Base-by-base conservation (phyloP, 2,329 filamentous ascomycete species). In the Amauroascus niger region DNA sequence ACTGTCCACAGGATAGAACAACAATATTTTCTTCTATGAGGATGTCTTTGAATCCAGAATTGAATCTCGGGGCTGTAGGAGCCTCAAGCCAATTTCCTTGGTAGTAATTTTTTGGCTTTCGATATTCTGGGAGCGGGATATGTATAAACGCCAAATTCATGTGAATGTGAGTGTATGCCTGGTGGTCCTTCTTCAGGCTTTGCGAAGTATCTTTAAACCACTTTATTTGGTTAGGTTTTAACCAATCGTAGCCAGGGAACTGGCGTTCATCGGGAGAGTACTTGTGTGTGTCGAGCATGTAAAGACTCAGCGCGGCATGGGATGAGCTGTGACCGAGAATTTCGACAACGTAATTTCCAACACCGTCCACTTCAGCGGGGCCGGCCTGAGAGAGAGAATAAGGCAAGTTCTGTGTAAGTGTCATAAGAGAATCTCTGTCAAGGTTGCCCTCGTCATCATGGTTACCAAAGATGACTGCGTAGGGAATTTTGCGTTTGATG, bases 111-210 rank as follows among this genome's bases (percentile, higher is more conserved):
- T 79, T 74, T 1, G 71, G 66, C 48, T 83, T 78, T 37, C 79
- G 76, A 64, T 96, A 96, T 68, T 98, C 93, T 0, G 93, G 90
- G 2, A 98, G 74, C 0, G 93, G 93, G 53, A 98, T 98, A 67
- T 98, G 93, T 58, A 98, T 94, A 66, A 98, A 98, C 0, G 93
- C 88, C 68, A 97, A 81, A 65, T 98, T 87, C 79, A 98, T 87
- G 67, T 97, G 93, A 49, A 89, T 86, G 64, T 93, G 87, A 0
- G 86, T 88, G 69, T 96, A 98, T 62, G 88, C 83, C 57, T 80
- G 79, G 67, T 95, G 90, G 56, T 81, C 81, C 63, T 83, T 82
- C 71, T 88, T 88, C 45, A 96, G 72, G 11, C 81, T 73, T 54
- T 84, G 76, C 0, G 87, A 83, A 0, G 87, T 95, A 58, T 81